Base-by-base conservation (phyloP, 108 stramenopile genomes). In the Parietichytrium sp. region DNA sequence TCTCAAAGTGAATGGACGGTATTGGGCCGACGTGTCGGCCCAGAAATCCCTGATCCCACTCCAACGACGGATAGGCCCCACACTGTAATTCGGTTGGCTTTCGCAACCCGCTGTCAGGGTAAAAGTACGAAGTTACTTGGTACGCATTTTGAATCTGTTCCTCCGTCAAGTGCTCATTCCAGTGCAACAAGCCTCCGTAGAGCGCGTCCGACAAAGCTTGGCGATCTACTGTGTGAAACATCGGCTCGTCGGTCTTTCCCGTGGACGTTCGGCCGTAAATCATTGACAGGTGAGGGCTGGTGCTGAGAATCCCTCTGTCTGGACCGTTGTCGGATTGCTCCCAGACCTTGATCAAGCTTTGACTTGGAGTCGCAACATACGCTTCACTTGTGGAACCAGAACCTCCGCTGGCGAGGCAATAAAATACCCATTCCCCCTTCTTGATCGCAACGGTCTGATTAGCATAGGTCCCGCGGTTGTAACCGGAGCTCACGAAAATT, bases 41-140 rank as follows among this genome's bases (percentile, higher is more conserved):
- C 33, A 72, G 3, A 3, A 45, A 72, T 2, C 61, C 61, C 2
- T 72, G 61, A 6, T 72, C 33, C 61, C 61, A 72, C 25, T 72
- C 61, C 20, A 42, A 33, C 13, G 61, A 72, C 10, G 61, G 61
- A 3, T 72, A 72, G 1, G 61, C 61, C 8, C 61, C 61, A 25
- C 61, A 72, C 20, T 72, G 61, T 42, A 72, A 27, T 42, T 72
- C 61, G 8, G 38, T 33, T 6, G 45, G 38, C 13, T 33, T 33
- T 6, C 61, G 61, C n/a, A n/a, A n/a, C 61, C n/a, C 38, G 8
- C 20, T 42, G 15, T 45, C 25, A 2, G 36, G 61, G 2, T 72
- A 72, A 72, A 72, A 72, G 42, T 72, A 72, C 61, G 20, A 45
- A 6, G 61, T 72, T 42, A 72, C 61, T 20, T 72, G 38, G 42